Conservation (phyloP, 2,329 filamentous ascomycete species). For the Paecilomyces sp. region DNA sequence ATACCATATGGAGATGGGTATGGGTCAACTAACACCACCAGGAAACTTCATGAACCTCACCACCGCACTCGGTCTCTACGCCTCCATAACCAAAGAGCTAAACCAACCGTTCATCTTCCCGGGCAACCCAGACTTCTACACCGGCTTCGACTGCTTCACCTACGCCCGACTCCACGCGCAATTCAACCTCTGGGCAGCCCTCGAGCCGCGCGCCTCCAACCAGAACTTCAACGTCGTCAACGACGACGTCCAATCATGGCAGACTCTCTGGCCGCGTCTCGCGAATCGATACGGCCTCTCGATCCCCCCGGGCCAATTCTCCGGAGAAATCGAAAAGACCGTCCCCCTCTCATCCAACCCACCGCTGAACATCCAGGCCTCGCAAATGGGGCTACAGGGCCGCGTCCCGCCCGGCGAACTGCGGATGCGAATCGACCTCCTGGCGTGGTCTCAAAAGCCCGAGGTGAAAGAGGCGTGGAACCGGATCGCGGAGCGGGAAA, state of each 20-base stretch:
- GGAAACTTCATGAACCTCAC: constrained; percentile 38
- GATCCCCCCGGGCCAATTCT: constrained; percentile 21
- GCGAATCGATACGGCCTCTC: constrained; percentile 27
- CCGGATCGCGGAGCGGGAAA: constrained; percentile 24
- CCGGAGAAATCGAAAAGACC: not conserved
- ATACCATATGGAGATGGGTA: too few species aligned
- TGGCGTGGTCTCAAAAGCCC: constrained; percentile 33
- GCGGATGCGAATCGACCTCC: constrained; percentile 27
- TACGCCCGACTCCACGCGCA: constrained; percentile 26
- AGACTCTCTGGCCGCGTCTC: constrained; percentile 35
- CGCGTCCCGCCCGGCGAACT: constrained; percentile 13
- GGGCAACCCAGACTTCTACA: constrained; percentile 24
- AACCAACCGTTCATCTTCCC: constrained; percentile 26
- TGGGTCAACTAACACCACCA: not conserved
- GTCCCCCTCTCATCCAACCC: constrained; percentile 5
- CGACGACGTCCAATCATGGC: constrained; percentile 31
- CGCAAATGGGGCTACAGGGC: constrained; percentile 16
- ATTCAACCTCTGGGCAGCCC: constrained; percentile 31
- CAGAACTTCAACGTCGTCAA: constrained; percentile 38
- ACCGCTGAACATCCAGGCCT: constrained; percentile 15
- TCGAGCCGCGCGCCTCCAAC: constrained; percentile 21
- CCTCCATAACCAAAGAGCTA: constrained; percentile 20
- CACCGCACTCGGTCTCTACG: constrained; percentile 35
- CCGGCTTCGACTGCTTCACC: constrained; percentile 26
- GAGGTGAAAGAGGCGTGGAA: constrained; percentile 35